Conservation (phyloP, 345 rosid genomes). For the Stellera chamaejasme region DNA sequence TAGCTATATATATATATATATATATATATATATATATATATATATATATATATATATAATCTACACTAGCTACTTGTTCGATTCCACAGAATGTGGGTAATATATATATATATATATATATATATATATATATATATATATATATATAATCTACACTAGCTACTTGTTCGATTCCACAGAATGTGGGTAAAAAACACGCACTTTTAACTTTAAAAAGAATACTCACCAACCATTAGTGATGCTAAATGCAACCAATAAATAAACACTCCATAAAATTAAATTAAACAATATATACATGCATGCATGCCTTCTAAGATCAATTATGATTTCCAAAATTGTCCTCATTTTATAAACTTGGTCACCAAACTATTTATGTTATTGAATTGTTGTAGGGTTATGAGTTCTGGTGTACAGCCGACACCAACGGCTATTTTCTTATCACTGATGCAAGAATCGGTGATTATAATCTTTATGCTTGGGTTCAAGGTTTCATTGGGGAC, state of each 20-base stretch:
- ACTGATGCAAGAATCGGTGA: constrained; percentile 37
- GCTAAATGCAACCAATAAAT: too few species aligned
- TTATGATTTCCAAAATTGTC: not conserved
- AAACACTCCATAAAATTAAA: too few species aligned
- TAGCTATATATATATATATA: too few species aligned
- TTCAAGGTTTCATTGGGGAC: constrained; percentile 68
- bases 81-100: too few species aligned
- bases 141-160: too few species aligned
- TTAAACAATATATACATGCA: not conserved
- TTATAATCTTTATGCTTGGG: constrained; percentile 67
- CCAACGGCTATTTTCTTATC: constrained; percentile 46
- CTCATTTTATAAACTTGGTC: too few species aligned
- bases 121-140: too few species aligned
- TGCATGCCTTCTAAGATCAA: not conserved
- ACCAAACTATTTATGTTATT: not conserved
- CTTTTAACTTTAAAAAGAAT: not conserved
- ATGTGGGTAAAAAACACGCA: not conserved
- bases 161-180: not conserved
- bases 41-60: too few species aligned
- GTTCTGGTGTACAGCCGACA: constrained; percentile 68
- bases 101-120: too few species aligned
- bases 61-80: too few species aligned
- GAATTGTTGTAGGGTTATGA: constrained; percentile 44
- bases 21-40: too few species aligned
- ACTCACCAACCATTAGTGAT: not conserved